Conservation (phyloP, 1,284 basidiomycete genomes). For the Papiliotrema flavescens region DNA sequence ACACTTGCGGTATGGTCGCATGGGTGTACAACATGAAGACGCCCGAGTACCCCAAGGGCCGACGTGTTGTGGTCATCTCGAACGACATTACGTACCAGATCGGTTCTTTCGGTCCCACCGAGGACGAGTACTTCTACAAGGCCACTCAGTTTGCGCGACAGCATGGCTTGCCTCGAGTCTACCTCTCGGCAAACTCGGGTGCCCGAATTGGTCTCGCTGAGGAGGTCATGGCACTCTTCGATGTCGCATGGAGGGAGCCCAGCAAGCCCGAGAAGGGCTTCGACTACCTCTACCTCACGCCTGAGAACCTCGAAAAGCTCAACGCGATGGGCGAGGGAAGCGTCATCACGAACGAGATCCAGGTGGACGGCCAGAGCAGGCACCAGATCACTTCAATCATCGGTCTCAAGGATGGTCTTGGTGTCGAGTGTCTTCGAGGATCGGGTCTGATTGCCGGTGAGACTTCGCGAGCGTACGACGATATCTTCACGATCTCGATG, state of each 20-base stretch:
- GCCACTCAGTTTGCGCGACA: constrained; percentile 90
- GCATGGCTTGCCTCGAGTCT: constrained; percentile 86
- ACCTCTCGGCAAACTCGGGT: constrained; percentile 97
- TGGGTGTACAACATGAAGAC: constrained; percentile 94
- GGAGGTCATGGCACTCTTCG: constrained; percentile 84
- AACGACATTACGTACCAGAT: constrained; percentile 99
- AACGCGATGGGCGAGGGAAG: constrained; percentile 73
- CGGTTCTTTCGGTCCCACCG: constrained; percentile 92
- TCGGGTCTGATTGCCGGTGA: constrained; percentile 98
- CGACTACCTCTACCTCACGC: constrained; percentile 92
- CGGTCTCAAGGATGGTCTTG: constrained; percentile 93
- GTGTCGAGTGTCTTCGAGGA: constrained; percentile 93
- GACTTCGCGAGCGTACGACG: constrained; percentile 95
- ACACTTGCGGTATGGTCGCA: constrained; percentile 95
- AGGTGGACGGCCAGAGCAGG: constrained; percentile 78
- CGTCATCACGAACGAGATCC: constrained; percentile 78
- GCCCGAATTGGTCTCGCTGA: constrained; percentile 95
- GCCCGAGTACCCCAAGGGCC: constrained; percentile 88
- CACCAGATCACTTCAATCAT: constrained; percentile 97
- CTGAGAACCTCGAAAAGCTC: constrained; percentile 75
- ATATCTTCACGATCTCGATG: constrained; percentile 99
- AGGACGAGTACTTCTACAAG: constrained; percentile 95
- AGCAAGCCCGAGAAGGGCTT: constrained; percentile 88
- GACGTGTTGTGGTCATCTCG: constrained; percentile 83
- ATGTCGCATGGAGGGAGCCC: constrained; percentile 82